Conservation (phyloP, 805 yeast species). For the Lipomyces starkeyi region DNA sequence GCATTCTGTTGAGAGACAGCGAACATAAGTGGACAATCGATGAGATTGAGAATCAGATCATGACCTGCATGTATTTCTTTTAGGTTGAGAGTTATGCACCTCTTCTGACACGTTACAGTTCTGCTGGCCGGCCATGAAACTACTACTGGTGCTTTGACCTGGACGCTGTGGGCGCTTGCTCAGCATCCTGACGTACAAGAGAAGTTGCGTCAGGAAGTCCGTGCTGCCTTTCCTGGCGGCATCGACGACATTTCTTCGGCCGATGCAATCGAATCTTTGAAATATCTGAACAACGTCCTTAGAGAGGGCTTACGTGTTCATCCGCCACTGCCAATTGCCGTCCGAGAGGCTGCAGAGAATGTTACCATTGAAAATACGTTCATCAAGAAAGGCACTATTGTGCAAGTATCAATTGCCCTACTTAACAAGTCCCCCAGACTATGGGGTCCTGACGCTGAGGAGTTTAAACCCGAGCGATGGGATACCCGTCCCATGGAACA, state of each 20-base stretch:
- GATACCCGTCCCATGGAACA: constrained; percentile 11
- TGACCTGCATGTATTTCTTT: constrained; percentile 23
- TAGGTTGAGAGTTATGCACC: neutral
- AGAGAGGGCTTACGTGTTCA: constrained; percentile 25
- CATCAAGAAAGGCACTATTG: constrained; percentile 27
- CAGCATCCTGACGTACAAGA: constrained; percentile 25
- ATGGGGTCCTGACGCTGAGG: constrained; percentile 35
- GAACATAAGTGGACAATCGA: constrained; percentile 28
- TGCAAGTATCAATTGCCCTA: constrained; percentile 16
- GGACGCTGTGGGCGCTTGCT: constrained; percentile 21
- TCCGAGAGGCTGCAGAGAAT: constrained; percentile 31
- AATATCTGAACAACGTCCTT: constrained; percentile 27
- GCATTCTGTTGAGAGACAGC: constrained; percentile 25
- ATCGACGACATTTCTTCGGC: constrained; percentile 14
- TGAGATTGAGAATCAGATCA: constrained; percentile 31
- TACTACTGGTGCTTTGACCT: constrained; percentile 30
- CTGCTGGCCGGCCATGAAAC: constrained; percentile 37
- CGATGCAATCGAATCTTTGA: constrained; percentile 21
- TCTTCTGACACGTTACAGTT: constrained; percentile 5
- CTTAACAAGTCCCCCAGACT: constrained; percentile 23
- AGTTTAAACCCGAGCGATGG: constrained; percentile 35
- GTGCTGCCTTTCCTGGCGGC: constrained; percentile 30
- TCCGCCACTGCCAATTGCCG: constrained; percentile 30
- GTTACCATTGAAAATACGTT: constrained; percentile 12
- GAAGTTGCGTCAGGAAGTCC: constrained; percentile 28